Evolutionary conservation across 768 basidiomycete species (phyloP).

Genomic region (Tulasnella sp.): DNA sequence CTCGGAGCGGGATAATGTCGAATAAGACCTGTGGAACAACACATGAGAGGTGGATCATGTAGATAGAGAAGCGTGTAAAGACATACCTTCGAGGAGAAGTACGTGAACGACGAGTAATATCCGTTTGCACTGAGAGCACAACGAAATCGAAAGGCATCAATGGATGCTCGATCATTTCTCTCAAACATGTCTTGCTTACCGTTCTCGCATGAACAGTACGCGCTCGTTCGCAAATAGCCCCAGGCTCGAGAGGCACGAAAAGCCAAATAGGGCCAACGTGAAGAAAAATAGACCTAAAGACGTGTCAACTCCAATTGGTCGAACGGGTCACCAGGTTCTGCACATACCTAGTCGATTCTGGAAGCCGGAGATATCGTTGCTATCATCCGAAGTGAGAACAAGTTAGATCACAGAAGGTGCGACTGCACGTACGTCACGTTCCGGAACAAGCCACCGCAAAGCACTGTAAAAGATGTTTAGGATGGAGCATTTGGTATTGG

Average conservation of each 20-base stretch:
- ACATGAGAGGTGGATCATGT: conserved; percentile 88
- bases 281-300: conserved; percentile 86
- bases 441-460: conserved; percentile 91
- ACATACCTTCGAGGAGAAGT: conserved; percentile 83
- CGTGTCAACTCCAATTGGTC: too few relatives aligned
- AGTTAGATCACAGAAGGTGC: background rate
- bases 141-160: conserved; percentile 1
- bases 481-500: background rate
- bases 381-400: conserved; percentile 22
- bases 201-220: conserved; percentile 95
- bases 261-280: conserved; percentile 90
- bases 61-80: conserved; percentile 66
- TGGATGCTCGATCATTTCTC: background rate
- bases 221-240: conserved; percentile 92
- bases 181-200: conserved; percentile 41
- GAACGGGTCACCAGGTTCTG: background rate
- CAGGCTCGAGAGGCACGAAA: conserved; percentile 89
- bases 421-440: conserved; percentile 54
- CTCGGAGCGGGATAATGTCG: conserved; percentile 87
- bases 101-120: conserved; percentile 94
- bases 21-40: conserved; percentile 89
- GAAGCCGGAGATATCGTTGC: conserved; percentile 92
- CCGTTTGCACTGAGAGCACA: conserved; percentile 66
- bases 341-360: conserved; percentile 82
- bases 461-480: conserved; percentile 37